Conservation (phyloP, 805 yeast species). For the Candida quercuum region DNA sequence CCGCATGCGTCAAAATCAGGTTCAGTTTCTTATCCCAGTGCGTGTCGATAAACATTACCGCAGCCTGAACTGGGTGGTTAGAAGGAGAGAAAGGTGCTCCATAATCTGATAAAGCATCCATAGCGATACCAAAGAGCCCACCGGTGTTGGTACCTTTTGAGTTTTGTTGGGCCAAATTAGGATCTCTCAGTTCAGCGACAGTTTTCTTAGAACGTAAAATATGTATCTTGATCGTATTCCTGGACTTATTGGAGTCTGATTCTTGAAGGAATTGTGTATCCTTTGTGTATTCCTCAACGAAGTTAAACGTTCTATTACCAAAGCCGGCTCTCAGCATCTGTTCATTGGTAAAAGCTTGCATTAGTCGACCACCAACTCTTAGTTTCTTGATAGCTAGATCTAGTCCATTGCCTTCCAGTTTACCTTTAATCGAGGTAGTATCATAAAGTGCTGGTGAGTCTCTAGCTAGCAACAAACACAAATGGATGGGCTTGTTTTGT, state of each 20-base stretch:
- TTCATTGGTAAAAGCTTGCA: constrained; percentile 89
- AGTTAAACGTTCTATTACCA: constrained; percentile 73
- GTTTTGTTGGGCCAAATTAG: constrained; percentile 85
- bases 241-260: constrained; percentile 22
- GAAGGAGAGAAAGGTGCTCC: constrained; percentile 47
- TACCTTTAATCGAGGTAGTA: constrained; percentile 46
- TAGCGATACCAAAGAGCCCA: constrained; percentile 71
- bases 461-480: constrained; percentile 68
- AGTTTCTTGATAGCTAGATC: constrained; percentile 69
- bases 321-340: constrained; percentile 78
- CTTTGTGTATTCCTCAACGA: constrained; percentile 56
- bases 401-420: constrained; percentile 57
- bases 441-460: constrained; percentile 75
- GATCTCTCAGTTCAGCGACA: constrained; percentile 66
- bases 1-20: constrained; percentile 82
- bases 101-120: constrained; percentile 57
- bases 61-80: constrained; percentile 60
- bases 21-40: constrained; percentile 65
- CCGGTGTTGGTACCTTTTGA: constrained; percentile 66
- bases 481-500: constrained; percentile 72
- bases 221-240: constrained; percentile 74
- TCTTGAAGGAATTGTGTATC: constrained; percentile 51
- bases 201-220: constrained; percentile 63
- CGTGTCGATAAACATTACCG: constrained; percentile 79
- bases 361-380: constrained; percentile 77